Conservation (phyloP, 2,329 filamentous ascomycete genomes). For the Fusarium sp. region DNA sequence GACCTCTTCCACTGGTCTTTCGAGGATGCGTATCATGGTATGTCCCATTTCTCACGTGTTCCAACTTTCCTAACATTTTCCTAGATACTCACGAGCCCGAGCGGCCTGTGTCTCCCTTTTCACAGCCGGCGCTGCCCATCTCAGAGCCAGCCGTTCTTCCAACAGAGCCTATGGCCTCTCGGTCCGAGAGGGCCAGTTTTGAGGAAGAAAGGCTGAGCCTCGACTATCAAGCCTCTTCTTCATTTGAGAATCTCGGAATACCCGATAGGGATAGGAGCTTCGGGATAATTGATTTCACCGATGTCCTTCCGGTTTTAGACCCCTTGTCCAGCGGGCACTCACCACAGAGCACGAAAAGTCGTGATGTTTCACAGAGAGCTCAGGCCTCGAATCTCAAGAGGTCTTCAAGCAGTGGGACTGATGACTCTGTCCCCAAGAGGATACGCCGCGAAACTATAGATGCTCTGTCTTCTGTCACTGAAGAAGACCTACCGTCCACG, state of each 20-base stretch:
- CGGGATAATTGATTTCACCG: no score
- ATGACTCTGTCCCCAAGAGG: background rate
- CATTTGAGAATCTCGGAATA: no score
- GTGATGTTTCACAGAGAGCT: fast-evolving
- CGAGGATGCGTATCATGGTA: background rate
- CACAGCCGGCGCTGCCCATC: background rate
- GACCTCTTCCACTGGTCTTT: background rate
- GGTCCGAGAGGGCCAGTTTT: fast-evolving
- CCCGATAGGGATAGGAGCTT: background rate
- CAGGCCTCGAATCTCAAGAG: background rate
- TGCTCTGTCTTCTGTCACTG: no score
- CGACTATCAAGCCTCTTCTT: fast-evolving
- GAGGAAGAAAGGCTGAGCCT: background rate
- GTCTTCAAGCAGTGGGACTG: fast-evolving
- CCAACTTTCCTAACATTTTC: background rate
- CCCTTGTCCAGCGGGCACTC: background rate
- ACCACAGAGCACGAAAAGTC: background rate
- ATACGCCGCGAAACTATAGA: background rate
- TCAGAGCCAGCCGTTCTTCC: fast-evolving
- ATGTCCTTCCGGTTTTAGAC: background rate
- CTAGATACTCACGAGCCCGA: background rate
- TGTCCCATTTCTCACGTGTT: fast-evolving
- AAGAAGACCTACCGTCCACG: no score
- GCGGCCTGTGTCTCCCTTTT: background rate
- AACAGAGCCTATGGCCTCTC: fast-evolving